A percentile compares a stretch with the other conserved stretches of the same genome.
These are phyloP conservation scores for Onygenales sp. DNA, from an alignment of 2,329 filamentous ascomycete species.

Conservation along the genomic window DNA sequence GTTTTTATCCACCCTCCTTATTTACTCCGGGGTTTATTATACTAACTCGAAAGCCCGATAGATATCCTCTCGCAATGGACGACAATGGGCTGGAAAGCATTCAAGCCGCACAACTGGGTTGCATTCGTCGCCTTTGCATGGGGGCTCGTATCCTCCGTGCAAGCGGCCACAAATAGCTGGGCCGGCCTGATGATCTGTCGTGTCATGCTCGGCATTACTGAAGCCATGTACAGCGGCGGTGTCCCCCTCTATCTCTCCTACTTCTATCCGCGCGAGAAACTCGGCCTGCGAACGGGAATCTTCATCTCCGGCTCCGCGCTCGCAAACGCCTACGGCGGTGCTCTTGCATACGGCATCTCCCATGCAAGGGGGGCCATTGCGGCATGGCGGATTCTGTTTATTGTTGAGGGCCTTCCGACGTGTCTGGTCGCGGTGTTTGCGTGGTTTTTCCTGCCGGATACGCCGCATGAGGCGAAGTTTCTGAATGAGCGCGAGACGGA, in stretches of 20 bases:
- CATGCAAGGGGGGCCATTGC: constrained; percentile 17
- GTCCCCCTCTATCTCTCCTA: constrained; percentile 28
- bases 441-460: constrained; percentile 34
- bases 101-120: constrained; percentile 17
- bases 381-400: constrained; percentile 36
- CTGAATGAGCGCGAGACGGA: constrained; percentile 30
- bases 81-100: constrained; percentile 19
- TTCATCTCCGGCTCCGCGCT: constrained; percentile 31
- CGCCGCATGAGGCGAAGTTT: constrained; percentile 29
- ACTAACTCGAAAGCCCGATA: neutral
- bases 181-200: constrained; percentile 18
- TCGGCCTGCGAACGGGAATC: constrained; percentile 38
- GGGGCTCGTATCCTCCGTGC: constrained; percentile 17
- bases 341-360: constrained; percentile 26
- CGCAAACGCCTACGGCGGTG: constrained; percentile 28
- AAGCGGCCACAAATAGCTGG: constrained; percentile 15
- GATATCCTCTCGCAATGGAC: constrained; percentile 19
- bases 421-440: constrained; percentile 28
- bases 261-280: constrained; percentile 41
- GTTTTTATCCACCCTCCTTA: neutral
- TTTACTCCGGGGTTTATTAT: neutral
- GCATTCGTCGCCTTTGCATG: constrained; percentile 16
- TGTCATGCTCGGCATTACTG: constrained; percentile 9
- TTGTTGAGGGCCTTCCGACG: constrained; percentile 36
- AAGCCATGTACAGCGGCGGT: constrained; percentile 12